Base-by-base conservation (phyloP, 2,329 filamentous ascomycete genomes). In the Talaromyces pinophilus region DNA sequence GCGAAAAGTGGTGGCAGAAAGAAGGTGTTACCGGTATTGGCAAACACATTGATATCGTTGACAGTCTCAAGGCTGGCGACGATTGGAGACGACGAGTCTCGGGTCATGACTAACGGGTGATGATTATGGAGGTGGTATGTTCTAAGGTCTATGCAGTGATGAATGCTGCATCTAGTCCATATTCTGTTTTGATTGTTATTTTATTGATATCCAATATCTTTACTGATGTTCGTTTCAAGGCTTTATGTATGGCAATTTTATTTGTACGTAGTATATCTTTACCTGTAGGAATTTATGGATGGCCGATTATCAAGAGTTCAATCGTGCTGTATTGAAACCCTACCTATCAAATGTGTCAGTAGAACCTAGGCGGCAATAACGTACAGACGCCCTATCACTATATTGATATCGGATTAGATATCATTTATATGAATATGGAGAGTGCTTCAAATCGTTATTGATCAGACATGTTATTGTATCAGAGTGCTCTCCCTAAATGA, bases 11-110 rank as follows among this genome's bases (percentile, higher is more conserved):
- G 79, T 93, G 88, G 68, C 90, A 90, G 77, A 86, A 86, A 63
- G 88, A 92, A 65, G 90, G 93, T 54, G 87, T 92, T 67, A 92
- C 96, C 28, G 93, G 94, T 1, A 84, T 93, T 66, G 94, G 94
- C 17, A 90, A 95, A 74, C 92, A 92, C 3, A 89, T 97, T 33
- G 88, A 96, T 46, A 88, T 98, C 19, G 92, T 97, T 2, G 94
- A 98, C 77, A 90, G 89, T 38, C 84, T 89, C 70, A 85, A 92
- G 60, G 86, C 96, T 19, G 89, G 90, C 62, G 93, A 97, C 72
- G 94, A 98, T 78, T 98, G 93, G 90, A 85, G 85, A 69, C 88
- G 91, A 74, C 85, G 94, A 68, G 88, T 96, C 66, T 88, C 89
- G 74, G 91, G 91, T 64, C 79, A 79, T 70, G 84, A 86, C 71